These are phyloP conservation scores for Phytophthora sojae DNA, from an alignment of 352 stramenopile species.

Conservation along the genomic window DNA sequence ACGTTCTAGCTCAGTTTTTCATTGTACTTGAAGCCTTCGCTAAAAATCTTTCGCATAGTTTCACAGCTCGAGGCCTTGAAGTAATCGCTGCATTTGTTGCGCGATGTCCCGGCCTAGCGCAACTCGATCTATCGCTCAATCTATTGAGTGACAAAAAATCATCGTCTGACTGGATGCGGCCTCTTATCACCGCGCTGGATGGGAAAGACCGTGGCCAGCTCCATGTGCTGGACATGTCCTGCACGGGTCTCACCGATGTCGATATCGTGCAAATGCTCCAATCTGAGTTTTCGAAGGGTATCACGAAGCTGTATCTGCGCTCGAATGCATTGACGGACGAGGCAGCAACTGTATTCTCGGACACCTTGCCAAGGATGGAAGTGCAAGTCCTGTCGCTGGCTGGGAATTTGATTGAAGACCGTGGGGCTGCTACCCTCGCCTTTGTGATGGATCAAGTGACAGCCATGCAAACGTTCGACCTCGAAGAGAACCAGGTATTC, in stretches of 20 bases:
- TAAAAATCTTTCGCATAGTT: conserved; percentile 16
- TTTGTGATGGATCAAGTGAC: conserved; percentile 55
- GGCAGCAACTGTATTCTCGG: conserved; percentile 25
- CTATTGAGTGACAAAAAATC: conserved; percentile 7
- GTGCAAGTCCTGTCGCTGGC: conserved; percentile 49
- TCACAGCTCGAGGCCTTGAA: conserved; percentile 34
- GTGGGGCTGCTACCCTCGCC: conserved; percentile 48
- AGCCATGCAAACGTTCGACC: conserved; percentile 48
- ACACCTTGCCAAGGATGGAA: conserved; percentile 24
- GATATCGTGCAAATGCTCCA: conserved; percentile 26
- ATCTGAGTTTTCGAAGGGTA: conserved; percentile 13
- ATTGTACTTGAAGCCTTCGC: background rate
- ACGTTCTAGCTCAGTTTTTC: background rate
- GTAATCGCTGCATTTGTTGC: conserved; percentile 36
- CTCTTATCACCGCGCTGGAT: conserved; percentile 16
- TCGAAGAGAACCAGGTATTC: conserved; percentile 60
- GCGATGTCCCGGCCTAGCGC: conserved; percentile 36
- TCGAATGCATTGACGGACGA: conserved; percentile 54
- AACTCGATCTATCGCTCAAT: conserved; percentile 69
- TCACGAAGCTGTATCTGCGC: conserved; percentile 52
- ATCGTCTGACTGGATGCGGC: background rate
- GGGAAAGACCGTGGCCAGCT: conserved; percentile 16
- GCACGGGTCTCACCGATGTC: conserved; percentile 42
- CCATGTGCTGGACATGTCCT: conserved; percentile 57
- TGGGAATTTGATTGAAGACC: conserved; percentile 53